Base-by-base conservation (phyloP, 345 rosid species). In the Triadica sebifera region DNA sequence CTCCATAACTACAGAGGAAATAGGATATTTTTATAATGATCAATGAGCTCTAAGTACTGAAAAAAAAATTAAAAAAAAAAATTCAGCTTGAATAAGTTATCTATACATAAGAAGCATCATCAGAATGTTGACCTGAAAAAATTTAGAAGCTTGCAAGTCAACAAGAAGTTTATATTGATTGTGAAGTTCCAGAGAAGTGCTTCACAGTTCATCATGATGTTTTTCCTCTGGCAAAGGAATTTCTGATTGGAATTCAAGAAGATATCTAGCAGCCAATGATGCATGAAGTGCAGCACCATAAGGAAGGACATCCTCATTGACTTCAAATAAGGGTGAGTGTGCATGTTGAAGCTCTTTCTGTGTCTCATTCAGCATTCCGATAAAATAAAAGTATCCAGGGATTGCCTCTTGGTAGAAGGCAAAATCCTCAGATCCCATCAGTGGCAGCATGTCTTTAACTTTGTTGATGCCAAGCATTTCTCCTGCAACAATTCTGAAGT, bases 361-460 rank as follows among this genome's bases (percentile, higher is more conserved):
- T 37, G 80, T 83, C 75, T 81, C 81, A 69, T 89, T 81, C 69
- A 82, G 87, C 93, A 89, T 89, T 39, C 98, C 98, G 0, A 91
- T 43, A 17, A 89, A 81, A 82, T 80, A 86, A 67, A 92, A 84
- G 80, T 86, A 81, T n/a, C 98, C 98, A 4, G 98, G 94, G 9
- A 87, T 68, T 19, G 56, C 51, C 82, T 95, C 93, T 79, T 89
- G 96, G 80, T 90, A 95, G 78, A 92, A 95, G 0, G 96, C 69
- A 81, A 95, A 95, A 76, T 92, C 98, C 77, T 95, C 99, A 13
- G 97, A 81, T 65, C 97, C 97, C 97, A 90, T 95, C 79, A 88
- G 8, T 10, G 91, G 97, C 65, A 86, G 83, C 91, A 87, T 89
- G 47, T 77, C 85, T 6, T 77, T 74, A 19, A 88, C 78, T 70